Conservation (phyloP, 192 early-diverging fungal genomes). For the Geranomyces variabilis region DNA sequence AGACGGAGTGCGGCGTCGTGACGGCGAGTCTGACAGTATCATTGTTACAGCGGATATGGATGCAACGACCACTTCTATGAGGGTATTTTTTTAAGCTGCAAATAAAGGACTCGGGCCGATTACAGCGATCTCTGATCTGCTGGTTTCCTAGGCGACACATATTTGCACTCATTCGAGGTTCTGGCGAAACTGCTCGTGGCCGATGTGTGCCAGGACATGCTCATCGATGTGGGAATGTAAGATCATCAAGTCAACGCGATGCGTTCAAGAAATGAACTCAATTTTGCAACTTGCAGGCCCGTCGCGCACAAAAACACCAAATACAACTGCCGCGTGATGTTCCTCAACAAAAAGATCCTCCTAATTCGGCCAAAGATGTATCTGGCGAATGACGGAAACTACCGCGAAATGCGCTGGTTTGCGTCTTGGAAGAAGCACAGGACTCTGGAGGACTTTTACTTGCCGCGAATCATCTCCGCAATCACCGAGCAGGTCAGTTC, state of each 20-base stretch:
- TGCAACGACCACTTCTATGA: constrained; percentile 99
- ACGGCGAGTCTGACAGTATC: too few relatives aligned
- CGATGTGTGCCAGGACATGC: constrained; percentile 71
- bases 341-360: constrained; percentile 78
- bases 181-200: constrained; percentile 72
- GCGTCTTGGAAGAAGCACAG: constrained; percentile 74
- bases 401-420: constrained; percentile 96
- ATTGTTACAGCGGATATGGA: constrained; percentile 82
- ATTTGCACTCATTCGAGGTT: constrained; percentile 92
- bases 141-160: constrained; percentile 75
- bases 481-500: constrained; percentile 73
- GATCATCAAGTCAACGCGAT: constrained; percentile 9
- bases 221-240: constrained; percentile 95
- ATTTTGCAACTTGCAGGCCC: constrained; percentile 60
- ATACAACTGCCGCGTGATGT: constrained; percentile 96
- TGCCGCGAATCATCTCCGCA: constrained; percentile 80
- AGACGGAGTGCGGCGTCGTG: too few relatives aligned
- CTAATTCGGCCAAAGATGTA: constrained; percentile 97
- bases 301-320: constrained; percentile 86
- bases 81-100: too few relatives aligned
- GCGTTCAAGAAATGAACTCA: too few relatives aligned
- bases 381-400: constrained; percentile 97
- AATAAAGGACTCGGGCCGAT: background rate
- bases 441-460: constrained; percentile 72
- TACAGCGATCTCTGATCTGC: background rate